phyloP scores from a whole-genome alignment of 73 alveolate species.

The Vitrella brassicaformis region DNA sequence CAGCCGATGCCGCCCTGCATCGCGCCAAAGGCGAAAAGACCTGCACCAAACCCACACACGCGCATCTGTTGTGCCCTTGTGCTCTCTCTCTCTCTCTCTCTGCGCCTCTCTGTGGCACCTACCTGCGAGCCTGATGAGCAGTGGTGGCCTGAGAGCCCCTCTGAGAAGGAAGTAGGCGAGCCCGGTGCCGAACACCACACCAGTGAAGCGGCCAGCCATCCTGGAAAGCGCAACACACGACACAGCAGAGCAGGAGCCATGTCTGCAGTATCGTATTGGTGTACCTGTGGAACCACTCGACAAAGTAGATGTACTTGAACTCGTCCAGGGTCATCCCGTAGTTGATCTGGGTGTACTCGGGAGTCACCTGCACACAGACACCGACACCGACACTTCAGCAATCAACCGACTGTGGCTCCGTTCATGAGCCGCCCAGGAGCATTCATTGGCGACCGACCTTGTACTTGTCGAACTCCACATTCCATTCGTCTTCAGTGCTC shows the following conservation, averaged over 20 bases:
- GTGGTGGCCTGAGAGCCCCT: constrained; percentile 26
- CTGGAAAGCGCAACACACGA: too few relatives aligned
- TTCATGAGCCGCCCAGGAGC: too few relatives aligned
- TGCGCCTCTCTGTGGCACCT: too few relatives aligned
- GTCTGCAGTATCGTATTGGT: too few relatives aligned
- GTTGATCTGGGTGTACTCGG: constrained; percentile 38
- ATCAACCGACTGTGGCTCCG: too few relatives aligned
- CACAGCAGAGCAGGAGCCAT: too few relatives aligned
- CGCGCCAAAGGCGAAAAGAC: constrained; percentile 47
- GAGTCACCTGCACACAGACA: constrained; percentile 8
- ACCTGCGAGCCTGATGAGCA: constrained; percentile 9
- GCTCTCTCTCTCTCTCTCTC: too few relatives aligned
- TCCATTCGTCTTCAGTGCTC: constrained; percentile 55
- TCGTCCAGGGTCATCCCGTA: constrained; percentile 39
- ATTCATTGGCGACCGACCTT: constrained; percentile 9
- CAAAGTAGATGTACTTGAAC: constrained; percentile 54
- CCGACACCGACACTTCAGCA: neutral
- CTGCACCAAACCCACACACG: too few relatives aligned
- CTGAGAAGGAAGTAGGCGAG: constrained; percentile 34
- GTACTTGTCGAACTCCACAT: constrained; percentile 52
- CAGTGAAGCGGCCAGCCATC: constrained; percentile 54
- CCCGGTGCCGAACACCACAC: constrained; percentile 43
- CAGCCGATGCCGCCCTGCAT: constrained; percentile 65
- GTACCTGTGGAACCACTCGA: constrained; percentile 69
- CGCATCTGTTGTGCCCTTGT: too few relatives aligned